These are phyloP conservation scores for Fusarium nygamai DNA, from an alignment of 2,329 filamentous ascomycete species.

Conservation along the genomic window DNA sequence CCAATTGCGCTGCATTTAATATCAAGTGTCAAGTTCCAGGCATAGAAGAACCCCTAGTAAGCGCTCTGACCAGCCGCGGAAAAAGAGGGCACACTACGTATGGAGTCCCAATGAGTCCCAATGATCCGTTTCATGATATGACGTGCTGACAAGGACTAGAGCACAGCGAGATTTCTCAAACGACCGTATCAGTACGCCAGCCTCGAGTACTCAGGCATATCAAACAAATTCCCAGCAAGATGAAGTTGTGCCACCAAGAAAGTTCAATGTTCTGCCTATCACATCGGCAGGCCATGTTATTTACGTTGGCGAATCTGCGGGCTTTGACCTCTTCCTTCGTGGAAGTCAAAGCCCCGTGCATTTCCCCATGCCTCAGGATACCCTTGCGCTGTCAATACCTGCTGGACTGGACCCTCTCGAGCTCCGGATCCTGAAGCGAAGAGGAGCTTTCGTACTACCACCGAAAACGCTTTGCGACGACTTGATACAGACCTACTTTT, in stretches of 20 bases:
- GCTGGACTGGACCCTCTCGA: neutral
- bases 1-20: neutral
- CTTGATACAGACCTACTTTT: neutral
- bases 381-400: neutral
- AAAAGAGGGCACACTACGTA: neutral
- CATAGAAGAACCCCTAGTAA: neutral
- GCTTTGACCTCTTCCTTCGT: neutral
- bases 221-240: accelerated
- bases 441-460: neutral
- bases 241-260: neutral
- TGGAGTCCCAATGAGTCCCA: too few species aligned
- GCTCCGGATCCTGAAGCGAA: neutral
- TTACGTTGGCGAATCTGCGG: neutral
- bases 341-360: neutral
- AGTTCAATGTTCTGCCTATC: neutral
- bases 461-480: neutral
- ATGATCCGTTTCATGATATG: accelerated
- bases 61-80: neutral
- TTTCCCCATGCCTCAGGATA: neutral
- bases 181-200: accelerated
- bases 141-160: neutral
- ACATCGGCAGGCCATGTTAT: neutral
- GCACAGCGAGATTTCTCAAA: neutral
- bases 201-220: neutral
- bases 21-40: neutral